Conservation (phyloP, 805 yeast genomes). For the Candida peoriensis region DNA sequence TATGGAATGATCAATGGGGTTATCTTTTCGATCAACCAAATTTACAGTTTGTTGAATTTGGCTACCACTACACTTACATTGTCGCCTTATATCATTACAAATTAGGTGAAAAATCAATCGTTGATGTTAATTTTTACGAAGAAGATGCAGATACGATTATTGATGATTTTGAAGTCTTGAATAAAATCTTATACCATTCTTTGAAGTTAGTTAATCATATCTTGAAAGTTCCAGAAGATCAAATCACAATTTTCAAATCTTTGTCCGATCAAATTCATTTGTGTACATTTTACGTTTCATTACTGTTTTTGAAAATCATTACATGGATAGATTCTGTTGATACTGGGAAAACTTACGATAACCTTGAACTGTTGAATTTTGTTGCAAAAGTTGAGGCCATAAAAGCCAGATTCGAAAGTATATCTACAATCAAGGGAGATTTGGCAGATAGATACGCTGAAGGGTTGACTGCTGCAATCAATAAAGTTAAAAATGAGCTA, state of each 20-base stretch:
- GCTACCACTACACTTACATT: conserved; percentile 57
- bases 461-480: conserved; percentile 11
- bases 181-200: conserved; percentile 22
- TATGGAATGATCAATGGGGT: conserved; percentile 69
- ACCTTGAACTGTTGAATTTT: conserved; percentile 15
- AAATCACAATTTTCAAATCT: conserved; percentile 57
- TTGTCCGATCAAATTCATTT: conserved; percentile 69
- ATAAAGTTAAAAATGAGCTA: too few relatives aligned
- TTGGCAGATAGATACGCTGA: conserved; percentile 16
- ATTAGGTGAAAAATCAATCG: conserved; percentile 12
- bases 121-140: conserved; percentile 4
- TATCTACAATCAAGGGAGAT: conserved; percentile 16
- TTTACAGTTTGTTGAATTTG: conserved; percentile 68
- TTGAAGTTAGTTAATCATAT: conserved; percentile 23
- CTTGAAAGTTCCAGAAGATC: conserved; percentile 15
- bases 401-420: conserved; percentile 12
- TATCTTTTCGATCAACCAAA: conserved; percentile 65
- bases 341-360: conserved; percentile 12
- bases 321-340: conserved; percentile 20
- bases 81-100: conserved; percentile 41
- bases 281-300: conserved; percentile 19
- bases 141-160: conserved; percentile 9
- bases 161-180: conserved; percentile 18
- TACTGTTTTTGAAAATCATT: conserved; percentile 20
- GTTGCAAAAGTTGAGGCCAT: conserved; percentile 16